Conservation (phyloP, 257 asterid genomes). For the Ilex asprella region DNA sequence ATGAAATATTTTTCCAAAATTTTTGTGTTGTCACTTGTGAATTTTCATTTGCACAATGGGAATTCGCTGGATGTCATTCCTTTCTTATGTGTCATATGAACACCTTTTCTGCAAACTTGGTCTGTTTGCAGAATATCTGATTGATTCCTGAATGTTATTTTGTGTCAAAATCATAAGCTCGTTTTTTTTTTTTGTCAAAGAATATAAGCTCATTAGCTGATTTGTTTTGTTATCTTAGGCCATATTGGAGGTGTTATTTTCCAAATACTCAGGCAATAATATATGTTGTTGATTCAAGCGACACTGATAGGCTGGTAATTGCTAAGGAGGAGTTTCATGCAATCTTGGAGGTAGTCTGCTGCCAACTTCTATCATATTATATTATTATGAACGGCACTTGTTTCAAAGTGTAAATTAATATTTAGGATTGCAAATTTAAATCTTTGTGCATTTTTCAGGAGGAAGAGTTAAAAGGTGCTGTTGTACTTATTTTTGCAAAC, state of each 20-base stretch:
- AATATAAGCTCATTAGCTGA: not conserved
- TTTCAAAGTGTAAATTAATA: not conserved
- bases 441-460: conserved; percentile 22
- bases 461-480: conserved; percentile 49
- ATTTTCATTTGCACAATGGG: too few relatives aligned
- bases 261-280: conserved; percentile 97
- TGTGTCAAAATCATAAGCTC: not conserved
- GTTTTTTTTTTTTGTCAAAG: too few relatives aligned
- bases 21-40: too few relatives aligned
- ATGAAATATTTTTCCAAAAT: too few relatives aligned
- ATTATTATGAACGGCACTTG: not conserved
- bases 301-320: conserved; percentile 84
- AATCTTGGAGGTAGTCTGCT: conserved; percentile 64
- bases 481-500: conserved; percentile 43
- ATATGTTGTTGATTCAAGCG: conserved; percentile 98
- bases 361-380: not conserved
- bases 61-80: too few relatives aligned
- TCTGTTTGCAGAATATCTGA: not conserved
- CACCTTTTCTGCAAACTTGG: not conserved
- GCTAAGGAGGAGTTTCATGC: conserved; percentile 97
- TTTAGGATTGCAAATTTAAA: not conserved
- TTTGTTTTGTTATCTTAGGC: conserved; percentile 33
- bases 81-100: too few relatives aligned
- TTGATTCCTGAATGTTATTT: not conserved
- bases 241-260: conserved; percentile 96